Percentiles rank a stretch among this genome's conserved stretches.
These are phyloP conservation scores for Suillus brevipes DNA, from an alignment of 768 basidiomycete species.

Conservation along the genomic window DNA sequence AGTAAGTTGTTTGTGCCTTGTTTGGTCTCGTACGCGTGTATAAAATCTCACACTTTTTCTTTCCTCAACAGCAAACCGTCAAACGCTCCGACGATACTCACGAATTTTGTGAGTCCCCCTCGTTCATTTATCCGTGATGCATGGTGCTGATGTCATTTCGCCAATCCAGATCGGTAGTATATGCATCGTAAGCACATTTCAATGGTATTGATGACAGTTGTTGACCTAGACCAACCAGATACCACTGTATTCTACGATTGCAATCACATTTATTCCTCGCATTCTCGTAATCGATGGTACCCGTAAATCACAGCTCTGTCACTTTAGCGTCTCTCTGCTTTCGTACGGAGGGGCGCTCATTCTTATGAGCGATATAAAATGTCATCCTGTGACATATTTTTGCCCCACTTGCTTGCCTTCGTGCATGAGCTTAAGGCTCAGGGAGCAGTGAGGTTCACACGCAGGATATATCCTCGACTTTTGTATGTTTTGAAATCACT, in stretches of 20 bases:
- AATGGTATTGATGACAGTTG: slow-evolving; percentile 19
- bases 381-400: slow-evolving; percentile 37
- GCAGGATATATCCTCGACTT: slow-evolving; percentile 40
- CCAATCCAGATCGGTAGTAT: slow-evolving; percentile 40
- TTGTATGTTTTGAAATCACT: not conserved
- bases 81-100: slow-evolving; percentile 95
- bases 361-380: slow-evolving; percentile 75
- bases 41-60: slow-evolving; percentile 35
- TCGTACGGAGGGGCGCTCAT: slow-evolving; percentile 75
- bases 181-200: slow-evolving; percentile 39
- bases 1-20: slow-evolving; percentile 67
- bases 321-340: slow-evolving; percentile 82
- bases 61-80: slow-evolving; percentile 79
- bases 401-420: slow-evolving; percentile 38
- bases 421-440: slow-evolving; percentile 26
- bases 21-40: slow-evolving; percentile 36
- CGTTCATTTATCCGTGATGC: not conserved
- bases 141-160: slow-evolving; percentile 9
- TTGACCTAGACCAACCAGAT: slow-evolving; percentile 23
- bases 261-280: slow-evolving; percentile 28
- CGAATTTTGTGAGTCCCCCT: slow-evolving; percentile 83
- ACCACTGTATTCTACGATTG: slow-evolving; percentile 36
- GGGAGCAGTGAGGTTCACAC: slow-evolving; percentile 51
- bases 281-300: slow-evolving; percentile 13
- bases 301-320: slow-evolving; percentile 52